phyloP scores from a whole-genome alignment of 352 stramenopile genomes.

The Phytopythium sindhum region DNA sequence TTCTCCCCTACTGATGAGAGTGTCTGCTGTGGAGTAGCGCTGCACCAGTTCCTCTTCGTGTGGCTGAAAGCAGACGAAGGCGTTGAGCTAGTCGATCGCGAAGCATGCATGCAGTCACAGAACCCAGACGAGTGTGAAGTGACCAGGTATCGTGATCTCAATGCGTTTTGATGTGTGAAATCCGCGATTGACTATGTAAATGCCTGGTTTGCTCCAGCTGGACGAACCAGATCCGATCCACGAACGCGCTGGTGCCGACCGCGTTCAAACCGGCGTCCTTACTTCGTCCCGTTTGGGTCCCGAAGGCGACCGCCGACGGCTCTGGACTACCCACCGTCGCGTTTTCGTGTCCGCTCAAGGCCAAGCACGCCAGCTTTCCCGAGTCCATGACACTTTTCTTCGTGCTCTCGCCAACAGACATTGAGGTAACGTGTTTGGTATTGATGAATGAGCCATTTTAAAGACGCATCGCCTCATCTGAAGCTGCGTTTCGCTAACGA shows the following conservation, averaged over 20 bases:
- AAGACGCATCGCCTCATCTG: not conserved
- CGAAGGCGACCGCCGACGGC: constrained; percentile 7
- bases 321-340: constrained; percentile 29
- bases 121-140: constrained; percentile 32
- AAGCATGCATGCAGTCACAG: constrained; percentile 28
- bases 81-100: constrained; percentile 39
- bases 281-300: constrained; percentile 27
- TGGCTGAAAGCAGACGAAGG: constrained; percentile 55
- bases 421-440: constrained; percentile 25
- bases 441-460: not conserved
- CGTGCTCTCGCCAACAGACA: constrained; percentile 40
- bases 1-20: too few species aligned
- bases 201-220: constrained; percentile 17
- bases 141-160: constrained; percentile 26
- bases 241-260: not conserved
- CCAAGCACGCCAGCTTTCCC: constrained; percentile 27
- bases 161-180: not conserved
- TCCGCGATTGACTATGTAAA: not conserved
- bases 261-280: constrained; percentile 13
- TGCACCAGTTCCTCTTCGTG: constrained; percentile 28
- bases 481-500: not conserved
- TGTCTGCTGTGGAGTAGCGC: constrained; percentile 12
- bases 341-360: constrained; percentile 51
- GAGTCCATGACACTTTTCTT: constrained; percentile 70
- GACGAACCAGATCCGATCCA: constrained; percentile 26